phyloP scores from a whole-genome alignment of 768 basidiomycete species.

The Hericium coralloides region DNA sequence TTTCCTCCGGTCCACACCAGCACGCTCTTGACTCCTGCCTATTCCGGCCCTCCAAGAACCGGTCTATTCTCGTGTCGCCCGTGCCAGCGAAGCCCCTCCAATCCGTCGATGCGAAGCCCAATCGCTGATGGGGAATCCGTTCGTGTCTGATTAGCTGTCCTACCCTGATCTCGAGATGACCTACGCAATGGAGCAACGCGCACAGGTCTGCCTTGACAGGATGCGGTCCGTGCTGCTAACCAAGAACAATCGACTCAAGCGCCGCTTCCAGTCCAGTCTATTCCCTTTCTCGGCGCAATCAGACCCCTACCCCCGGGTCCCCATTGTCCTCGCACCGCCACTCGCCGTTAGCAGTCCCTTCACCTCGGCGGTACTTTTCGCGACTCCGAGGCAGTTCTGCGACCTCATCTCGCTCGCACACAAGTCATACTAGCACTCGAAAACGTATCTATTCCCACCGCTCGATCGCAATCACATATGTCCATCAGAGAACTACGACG shows the following conservation, averaged over 20 bases:
- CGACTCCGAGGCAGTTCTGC: background rate
- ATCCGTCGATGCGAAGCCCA: constrained; percentile 9
- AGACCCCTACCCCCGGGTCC: background rate
- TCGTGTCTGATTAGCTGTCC: background rate
- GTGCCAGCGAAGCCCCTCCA: too few relatives aligned
- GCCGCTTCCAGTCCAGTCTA: constrained; percentile 10
- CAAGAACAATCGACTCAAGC: too few relatives aligned
- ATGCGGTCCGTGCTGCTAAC: background rate
- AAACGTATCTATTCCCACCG: background rate
- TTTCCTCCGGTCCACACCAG: too few relatives aligned
- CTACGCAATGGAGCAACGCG: background rate
- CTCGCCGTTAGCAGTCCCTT: constrained; percentile 9
- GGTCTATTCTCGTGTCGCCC: too few relatives aligned
- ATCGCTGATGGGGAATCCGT: background rate
- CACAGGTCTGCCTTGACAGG: background rate
- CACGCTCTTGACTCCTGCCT: too few relatives aligned
- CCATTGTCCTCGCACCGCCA: background rate
- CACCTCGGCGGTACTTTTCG: constrained; percentile 1
- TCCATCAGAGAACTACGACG: constrained; percentile 48
- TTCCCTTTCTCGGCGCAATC: background rate
- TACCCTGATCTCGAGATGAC: background rate
- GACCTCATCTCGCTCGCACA: background rate
- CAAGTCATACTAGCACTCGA: background rate
- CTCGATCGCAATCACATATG: background rate
- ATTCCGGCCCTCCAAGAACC: too few relatives aligned